Evolutionary conservation across 257 asterid genomes (phyloP), one percentile per base, ranked within the genome.

Genomic region (Agastache rugosa): DNA sequence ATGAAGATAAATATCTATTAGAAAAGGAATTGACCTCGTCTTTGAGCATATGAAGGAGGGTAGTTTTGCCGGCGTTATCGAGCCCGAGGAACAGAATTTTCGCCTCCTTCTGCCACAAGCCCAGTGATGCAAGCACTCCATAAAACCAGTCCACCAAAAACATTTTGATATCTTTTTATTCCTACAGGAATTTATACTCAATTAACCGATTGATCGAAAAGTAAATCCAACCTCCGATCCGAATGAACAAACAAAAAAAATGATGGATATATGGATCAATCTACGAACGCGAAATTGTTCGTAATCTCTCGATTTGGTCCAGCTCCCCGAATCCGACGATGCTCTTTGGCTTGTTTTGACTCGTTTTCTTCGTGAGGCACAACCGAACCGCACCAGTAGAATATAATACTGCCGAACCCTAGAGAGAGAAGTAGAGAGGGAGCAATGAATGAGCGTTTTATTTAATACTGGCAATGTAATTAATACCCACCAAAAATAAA

Each of bases 31-130:
- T 3, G 44, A 91, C 96, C 97, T 91, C 97, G 63, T 89, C 96
- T 72, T 91, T 89, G 81, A 89, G 86, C 97, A 91, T 89, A 71
- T 91, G 96, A 67, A 91, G 96, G 77, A 91, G 84, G 48, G 97
- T 91, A 62, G 97, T 91, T 70, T 91, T 91, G 73, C 96, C 97
- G 77, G 97, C 92, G 75, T 91, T 91, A 74, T 91, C 96, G 78
- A 91, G 96, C 54, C 97, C 97, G 29, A 91, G 50, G 51, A 91
- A 91, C 77, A 91, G 80, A 73, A 91, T 91, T 83, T 91, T 91
- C 17, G 97, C 97, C 80, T 91, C 97, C 76, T 91, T 91, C 71
- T 91, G 97, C 97, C 96, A 89, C 58, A 91, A 78, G 1, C 97
- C 97, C 1, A 91, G 85, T 31, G 97, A 89, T 3, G 97, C 97